phyloP scores from a whole-genome alignment of 2,329 filamentous ascomycete species.

The Sphaerostilbella broomeana region DNA sequence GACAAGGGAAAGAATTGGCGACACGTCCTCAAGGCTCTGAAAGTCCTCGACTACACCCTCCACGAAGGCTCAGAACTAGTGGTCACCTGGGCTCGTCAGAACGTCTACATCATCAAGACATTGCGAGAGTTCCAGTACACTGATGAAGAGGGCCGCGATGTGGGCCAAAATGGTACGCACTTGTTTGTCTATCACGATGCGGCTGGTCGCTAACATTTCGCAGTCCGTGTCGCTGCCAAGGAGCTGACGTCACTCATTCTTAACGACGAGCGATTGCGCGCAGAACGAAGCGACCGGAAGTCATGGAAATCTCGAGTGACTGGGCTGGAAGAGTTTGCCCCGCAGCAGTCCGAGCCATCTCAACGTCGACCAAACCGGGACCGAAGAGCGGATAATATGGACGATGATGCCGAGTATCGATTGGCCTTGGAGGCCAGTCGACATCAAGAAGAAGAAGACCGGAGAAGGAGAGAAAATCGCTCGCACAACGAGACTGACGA shows the following conservation, averaged over 20 bases:
- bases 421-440: constrained; percentile 93
- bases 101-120: constrained; percentile 98
- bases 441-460: constrained; percentile 87
- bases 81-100: constrained; percentile 96
- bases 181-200: not conserved
- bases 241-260: constrained; percentile 87
- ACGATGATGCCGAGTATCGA: constrained; percentile 85
- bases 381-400: constrained; percentile 53
- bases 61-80: constrained; percentile 96
- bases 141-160: constrained; percentile 90
- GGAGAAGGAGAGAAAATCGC: constrained; percentile 61
- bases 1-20: constrained; percentile 99
- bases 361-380: constrained; percentile 39
- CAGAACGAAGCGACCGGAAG: constrained; percentile 84
- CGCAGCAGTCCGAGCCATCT: constrained; percentile 36
- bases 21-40: constrained; percentile 93
- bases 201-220: constrained; percentile 14
- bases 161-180: constrained; percentile 84
- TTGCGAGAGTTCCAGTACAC: constrained; percentile 94
- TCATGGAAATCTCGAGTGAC: constrained; percentile 95
- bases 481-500: constrained; percentile 62
- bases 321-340: constrained; percentile 76
- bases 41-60: constrained; percentile 95
- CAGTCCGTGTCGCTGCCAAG: constrained; percentile 92
- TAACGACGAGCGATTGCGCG: constrained; percentile 87